Conservation (phyloP, 2,329 filamentous ascomycete species). For the Zasmidium angulare region DNA sequence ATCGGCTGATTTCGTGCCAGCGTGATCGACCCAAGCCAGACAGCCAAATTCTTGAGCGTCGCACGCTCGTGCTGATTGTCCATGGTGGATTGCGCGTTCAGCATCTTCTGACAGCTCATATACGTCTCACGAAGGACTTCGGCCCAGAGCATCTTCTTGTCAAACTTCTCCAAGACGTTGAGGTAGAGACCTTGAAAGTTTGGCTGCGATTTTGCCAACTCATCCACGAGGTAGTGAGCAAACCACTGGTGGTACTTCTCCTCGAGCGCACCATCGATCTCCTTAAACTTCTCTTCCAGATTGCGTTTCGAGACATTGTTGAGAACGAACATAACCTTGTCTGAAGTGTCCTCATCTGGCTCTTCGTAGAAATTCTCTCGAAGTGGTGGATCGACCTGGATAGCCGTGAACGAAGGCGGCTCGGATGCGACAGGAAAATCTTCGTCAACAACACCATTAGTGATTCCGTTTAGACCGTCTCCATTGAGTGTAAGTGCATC, state of each 20-base stretch:
- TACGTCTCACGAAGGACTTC: conserved; percentile 95
- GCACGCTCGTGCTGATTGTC: conserved; percentile 80
- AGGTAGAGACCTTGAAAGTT: conserved; percentile 95
- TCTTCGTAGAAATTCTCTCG: conserved; percentile 70
- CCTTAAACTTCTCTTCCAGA: conserved; percentile 76
- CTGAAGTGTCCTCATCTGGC: conserved; percentile 79
- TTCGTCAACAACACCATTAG: conserved; percentile 72
- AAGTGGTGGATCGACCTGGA: conserved; percentile 71
- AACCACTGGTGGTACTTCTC: conserved; percentile 93
- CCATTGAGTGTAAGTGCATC: conserved; percentile 29
- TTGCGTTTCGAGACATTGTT: conserved; percentile 96
- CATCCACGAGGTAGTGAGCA: conserved; percentile 88
- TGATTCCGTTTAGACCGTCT: conserved; percentile 50
- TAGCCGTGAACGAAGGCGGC: conserved; percentile 71
- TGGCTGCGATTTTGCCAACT: conserved; percentile 93
- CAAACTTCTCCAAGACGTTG: conserved; percentile 80
- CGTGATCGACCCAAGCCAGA: conserved; percentile 90
- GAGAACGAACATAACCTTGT: conserved; percentile 90
- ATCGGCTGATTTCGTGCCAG: conserved; percentile 93
- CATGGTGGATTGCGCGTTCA: conserved; percentile 87
- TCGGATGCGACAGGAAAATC: conserved; percentile 58
- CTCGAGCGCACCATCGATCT: conserved; percentile 75
- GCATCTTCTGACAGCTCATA: conserved; percentile 76
- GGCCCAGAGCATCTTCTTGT: conserved; percentile 74
- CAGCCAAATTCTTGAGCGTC: conserved; percentile 88